Conservation (phyloP, 495 filamentous ascomycete species). For the Choiromyces venosus region DNA sequence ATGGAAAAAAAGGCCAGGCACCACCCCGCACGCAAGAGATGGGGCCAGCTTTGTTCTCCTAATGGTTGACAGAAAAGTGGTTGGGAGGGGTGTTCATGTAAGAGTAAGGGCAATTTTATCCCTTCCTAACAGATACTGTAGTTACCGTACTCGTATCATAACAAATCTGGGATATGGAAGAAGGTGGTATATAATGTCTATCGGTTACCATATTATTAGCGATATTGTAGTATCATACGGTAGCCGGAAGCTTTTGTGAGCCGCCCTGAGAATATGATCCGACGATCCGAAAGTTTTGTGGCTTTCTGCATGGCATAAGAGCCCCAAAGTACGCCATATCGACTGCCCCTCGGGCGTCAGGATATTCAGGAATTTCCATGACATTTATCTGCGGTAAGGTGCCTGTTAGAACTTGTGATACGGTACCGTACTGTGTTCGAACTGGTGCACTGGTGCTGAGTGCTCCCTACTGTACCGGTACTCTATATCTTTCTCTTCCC, state of each 20-base stretch:
- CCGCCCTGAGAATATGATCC: not conserved
- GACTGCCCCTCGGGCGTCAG: not conserved
- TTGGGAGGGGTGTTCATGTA: not conserved
- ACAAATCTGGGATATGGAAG: not conserved
- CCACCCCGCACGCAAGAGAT: not conserved
- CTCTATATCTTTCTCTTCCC: not conserved
- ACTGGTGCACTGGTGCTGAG: not conserved
- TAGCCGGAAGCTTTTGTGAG: not conserved
- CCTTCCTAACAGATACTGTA: not conserved
- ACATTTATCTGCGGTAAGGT: not conserved
- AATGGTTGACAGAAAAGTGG: not conserved
- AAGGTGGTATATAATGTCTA: not conserved
- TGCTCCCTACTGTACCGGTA: not conserved
- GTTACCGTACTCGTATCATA: not conserved
- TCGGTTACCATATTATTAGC: not conserved
- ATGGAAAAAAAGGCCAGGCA: not conserved
- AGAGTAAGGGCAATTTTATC: not conserved
- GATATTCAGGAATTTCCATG: not conserved
- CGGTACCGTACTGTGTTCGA: not conserved
- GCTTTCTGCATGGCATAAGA: conserved; percentile 1
- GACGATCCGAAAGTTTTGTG: not conserved
- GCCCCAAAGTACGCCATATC: not conserved
- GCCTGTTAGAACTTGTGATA: not conserved
- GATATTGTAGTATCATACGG: not conserved
- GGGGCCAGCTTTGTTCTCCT: not conserved